Base-by-base conservation (phyloP, 768 basidiomycete genomes). In the Filobasidium floriforme region DNA sequence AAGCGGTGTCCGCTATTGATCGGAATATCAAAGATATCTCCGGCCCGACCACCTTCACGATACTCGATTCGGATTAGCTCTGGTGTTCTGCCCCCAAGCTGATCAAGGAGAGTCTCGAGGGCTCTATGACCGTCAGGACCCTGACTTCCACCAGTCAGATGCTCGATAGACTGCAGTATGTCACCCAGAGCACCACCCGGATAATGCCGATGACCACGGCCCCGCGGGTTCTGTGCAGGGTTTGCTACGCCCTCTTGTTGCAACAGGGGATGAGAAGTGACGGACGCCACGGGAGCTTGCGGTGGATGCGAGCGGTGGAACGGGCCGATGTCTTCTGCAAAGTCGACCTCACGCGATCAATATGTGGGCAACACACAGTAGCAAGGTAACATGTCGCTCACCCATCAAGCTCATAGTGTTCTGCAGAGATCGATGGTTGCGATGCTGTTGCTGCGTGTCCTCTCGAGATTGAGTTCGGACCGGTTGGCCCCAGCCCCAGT, bases 1-100 rank as follows among this genome's bases (percentile, higher is more conserved):
- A 44, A 62, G 69, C 0, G 37, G 60, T 26, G 69, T 60, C 28
- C 68, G 61, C 29, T 26, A 15, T 6, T 6, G 15, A 57, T 28
- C 54, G 22, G 54, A 15, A 57, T 57, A 24, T 57, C 54, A 4
- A 57, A 24, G 2, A n/a, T 24, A 15, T 28, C 54, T 24, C 22
- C 26, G 7, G 18, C 26, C 24, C 54, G 18, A 22, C 22, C 54
- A 15, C 26, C 54, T 24, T 28, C 71, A 11, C 88, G 85, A 41
- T 91, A 83, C 72, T 90, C 89, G 41, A 93, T 83, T 46, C 87
- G 85, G 72, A 92, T 87, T 18, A 86, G 84, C 71, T 89, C 88
- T 6, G 84, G 79, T 26, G 79, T 82, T 41, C 81, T 83, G 51
- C 82, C 59, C 22, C 59, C 32, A 19, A 29, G 26, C 28, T 32